These are phyloP conservation scores for Scheffersomyces titani DNA, from an alignment of 1,139 yeast genomes.

Conservation along the genomic window DNA sequence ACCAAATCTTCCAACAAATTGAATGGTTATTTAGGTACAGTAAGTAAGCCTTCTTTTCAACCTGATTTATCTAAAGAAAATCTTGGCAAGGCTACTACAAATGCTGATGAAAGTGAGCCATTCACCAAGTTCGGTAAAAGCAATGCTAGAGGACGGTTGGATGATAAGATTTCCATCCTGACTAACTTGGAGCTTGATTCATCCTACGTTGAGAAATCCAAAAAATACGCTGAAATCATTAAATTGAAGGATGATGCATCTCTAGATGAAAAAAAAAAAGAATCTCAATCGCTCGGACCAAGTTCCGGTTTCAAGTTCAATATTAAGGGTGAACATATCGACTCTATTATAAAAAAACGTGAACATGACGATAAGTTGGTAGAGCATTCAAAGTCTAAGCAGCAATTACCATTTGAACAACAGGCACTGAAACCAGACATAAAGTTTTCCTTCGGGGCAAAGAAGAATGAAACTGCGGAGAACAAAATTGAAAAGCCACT, in stretches of 20 bases:
- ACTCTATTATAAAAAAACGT: constrained; percentile 22
- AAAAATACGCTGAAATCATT: constrained; percentile 28
- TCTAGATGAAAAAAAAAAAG: constrained; percentile 5
- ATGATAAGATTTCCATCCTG: not conserved
- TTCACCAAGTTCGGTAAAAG: constrained; percentile 12
- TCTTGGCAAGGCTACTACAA: not conserved
- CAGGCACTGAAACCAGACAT: not conserved
- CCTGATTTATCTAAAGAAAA: constrained; percentile 5
- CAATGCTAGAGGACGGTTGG: not conserved
- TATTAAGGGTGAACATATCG: constrained; percentile 27
- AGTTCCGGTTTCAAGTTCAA: constrained; percentile 42
- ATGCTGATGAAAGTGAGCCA: constrained; percentile 18
- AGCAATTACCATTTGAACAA: not conserved
- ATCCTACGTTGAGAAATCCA: constrained; percentile 26
- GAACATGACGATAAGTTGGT: constrained; percentile 12
- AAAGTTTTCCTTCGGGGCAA: constrained; percentile 3
- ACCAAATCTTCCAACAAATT: constrained; percentile 16
- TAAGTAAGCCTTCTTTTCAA: constrained; percentile 30
- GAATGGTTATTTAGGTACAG: constrained; percentile 33
- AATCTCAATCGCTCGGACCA: constrained; percentile 24
- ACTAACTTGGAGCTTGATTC: constrained; percentile 20
- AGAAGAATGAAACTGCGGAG: not conserved
- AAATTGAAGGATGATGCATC: constrained; percentile 26
- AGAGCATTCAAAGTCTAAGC: not conserved
- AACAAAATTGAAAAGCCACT: not conserved